Conservation (phyloP, 768 basidiomycete genomes). For the Suillus tomentosus region DNA sequence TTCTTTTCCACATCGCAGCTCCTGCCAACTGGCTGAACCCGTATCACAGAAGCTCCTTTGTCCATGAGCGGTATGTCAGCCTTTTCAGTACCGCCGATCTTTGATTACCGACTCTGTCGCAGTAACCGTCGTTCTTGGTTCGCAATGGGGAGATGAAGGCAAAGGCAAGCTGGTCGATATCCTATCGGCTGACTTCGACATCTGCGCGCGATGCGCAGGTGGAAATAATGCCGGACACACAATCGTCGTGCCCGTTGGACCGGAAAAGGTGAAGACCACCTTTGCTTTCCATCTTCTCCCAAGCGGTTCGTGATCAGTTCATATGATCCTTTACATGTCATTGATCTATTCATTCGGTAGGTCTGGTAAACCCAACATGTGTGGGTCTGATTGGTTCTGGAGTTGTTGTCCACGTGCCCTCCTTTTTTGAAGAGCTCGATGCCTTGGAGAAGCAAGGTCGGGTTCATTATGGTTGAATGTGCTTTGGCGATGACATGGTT, state of each 20-base stretch:
- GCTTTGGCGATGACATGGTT: constrained; percentile 10
- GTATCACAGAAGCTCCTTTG: constrained; percentile 3
- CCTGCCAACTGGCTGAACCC: background rate
- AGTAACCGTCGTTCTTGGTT: constrained; percentile 79
- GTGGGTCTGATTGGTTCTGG: constrained; percentile 89
- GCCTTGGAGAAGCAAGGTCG: constrained; percentile 80
- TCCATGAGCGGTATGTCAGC: constrained; percentile 28
- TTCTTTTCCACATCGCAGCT: constrained; percentile 13
- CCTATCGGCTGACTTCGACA: constrained; percentile 82
- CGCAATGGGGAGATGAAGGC: constrained; percentile 94
- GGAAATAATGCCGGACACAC: constrained; percentile 99
- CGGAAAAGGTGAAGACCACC: constrained; percentile 72
- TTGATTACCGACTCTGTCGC: constrained; percentile 15
- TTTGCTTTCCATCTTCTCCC: constrained; percentile 97
- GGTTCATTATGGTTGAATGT: constrained; percentile 13
- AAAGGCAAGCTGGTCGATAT: constrained; percentile 98
- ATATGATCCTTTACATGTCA: constrained; percentile 4
- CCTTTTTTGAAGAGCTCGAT: constrained; percentile 93
- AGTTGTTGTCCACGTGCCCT: constrained; percentile 95
- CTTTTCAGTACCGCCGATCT: constrained; percentile 9
- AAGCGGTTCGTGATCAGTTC: constrained; percentile 60
- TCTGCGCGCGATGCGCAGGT: constrained; percentile 96
- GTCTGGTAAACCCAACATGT: constrained; percentile 84
- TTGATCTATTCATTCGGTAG: constrained; percentile 38
- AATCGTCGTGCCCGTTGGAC: constrained; percentile 78